Percentiles rank a stretch among this genome's conserved stretches.
These are phyloP conservation scores for Lasiodiplodia gonubiensis DNA, from an alignment of 2,329 filamentous ascomycete species.

Conservation along the genomic window DNA sequence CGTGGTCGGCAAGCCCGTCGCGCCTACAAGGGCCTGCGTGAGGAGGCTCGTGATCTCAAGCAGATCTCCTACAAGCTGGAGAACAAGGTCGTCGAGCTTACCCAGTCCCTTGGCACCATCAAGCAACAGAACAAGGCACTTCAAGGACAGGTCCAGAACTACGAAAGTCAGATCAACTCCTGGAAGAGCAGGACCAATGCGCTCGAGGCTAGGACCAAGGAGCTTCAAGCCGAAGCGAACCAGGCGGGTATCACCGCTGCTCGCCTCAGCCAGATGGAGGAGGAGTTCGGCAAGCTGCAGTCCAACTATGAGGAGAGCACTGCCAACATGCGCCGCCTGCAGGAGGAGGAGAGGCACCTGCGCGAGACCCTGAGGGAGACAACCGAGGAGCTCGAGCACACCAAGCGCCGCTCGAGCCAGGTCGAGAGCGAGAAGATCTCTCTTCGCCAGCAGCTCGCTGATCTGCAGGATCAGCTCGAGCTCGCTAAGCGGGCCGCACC, in stretches of 20 bases:
- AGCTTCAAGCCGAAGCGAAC: conserved; percentile 94
- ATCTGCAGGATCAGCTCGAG: conserved; percentile 92
- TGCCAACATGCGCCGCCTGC: conserved; percentile 87
- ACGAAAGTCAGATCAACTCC: conserved; percentile 93
- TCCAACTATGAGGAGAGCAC: conserved; percentile 88
- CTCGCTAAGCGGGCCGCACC: conserved; percentile 79
- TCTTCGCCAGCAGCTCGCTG: conserved; percentile 84
- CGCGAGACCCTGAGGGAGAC: conserved; percentile 81
- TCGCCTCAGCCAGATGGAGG: conserved; percentile 87
- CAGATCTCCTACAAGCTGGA: conserved; percentile 99
- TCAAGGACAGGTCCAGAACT: conserved; percentile 87
- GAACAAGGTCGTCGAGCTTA: conserved; percentile 99
- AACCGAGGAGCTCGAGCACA: conserved; percentile 79
- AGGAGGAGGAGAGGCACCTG: conserved; percentile 89
- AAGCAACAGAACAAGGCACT: conserved; percentile 94
- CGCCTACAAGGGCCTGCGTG: conserved; percentile 87
- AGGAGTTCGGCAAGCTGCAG: conserved; percentile 93
- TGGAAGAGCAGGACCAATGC: conserved; percentile 93
- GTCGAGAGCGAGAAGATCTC: conserved; percentile 85
- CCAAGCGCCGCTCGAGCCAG: conserved; percentile 74
- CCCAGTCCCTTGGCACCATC: conserved; percentile 88
- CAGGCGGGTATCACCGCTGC: conserved; percentile 96
- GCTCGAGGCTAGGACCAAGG: conserved; percentile 86
- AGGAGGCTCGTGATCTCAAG: conserved; percentile 97
- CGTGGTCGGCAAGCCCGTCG: conserved; percentile 80